Evolutionary conservation across 2,329 filamentous ascomycete genomes (phyloP), one percentile per base, ranked within the genome.

Genomic region (Botrytis paeoniae): DNA sequence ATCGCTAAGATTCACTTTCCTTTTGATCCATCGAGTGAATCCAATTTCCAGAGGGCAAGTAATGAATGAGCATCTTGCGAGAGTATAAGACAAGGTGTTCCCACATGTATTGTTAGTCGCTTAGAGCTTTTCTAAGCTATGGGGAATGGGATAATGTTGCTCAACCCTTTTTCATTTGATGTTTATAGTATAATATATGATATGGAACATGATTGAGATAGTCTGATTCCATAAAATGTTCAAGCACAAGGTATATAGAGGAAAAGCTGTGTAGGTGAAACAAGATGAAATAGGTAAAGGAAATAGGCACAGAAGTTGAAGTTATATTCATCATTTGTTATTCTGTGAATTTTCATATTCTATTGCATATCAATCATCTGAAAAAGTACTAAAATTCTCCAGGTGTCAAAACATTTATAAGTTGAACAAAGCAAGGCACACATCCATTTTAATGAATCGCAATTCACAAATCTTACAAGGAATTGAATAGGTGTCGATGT

Each of bases 241-340:
- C 10, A 51, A 57, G n/a, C n/a, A 29, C n/a, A 29, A 29, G 12
- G 3, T 29, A n/a, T 18, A 5, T 18, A 2, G 25, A 57, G n/a
- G 48, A 25, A 54, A 57, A n/a, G 0, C 1, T 18, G 3, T 18
- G 2, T 3, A 18, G 1, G 51, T 57, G n/a, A 57, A 29, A 29
- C 6, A 29, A 29, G n/a, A 18, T 57, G 6, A 16, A 54, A 18
- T 16, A 16, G 6, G 10, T 54, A n/a, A 9, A 8, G 14, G 0
- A 0, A 29, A 29, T 57, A 9, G 14, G 14, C n/a, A 18, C n/a
- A 57, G n/a, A 29, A 29, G 1, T 3, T 7, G 1, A 0, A n/a
- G 16, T 54, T 16, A 7, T 29, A 29, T 54, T 16, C 25, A 54
- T 29, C 51, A 29, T 54, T 29, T 7, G 1, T 54, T 0, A 7